phyloP scores from a whole-genome alignment of 2,329 filamentous ascomycete genomes.

The Colletotrichum sp. region DNA sequence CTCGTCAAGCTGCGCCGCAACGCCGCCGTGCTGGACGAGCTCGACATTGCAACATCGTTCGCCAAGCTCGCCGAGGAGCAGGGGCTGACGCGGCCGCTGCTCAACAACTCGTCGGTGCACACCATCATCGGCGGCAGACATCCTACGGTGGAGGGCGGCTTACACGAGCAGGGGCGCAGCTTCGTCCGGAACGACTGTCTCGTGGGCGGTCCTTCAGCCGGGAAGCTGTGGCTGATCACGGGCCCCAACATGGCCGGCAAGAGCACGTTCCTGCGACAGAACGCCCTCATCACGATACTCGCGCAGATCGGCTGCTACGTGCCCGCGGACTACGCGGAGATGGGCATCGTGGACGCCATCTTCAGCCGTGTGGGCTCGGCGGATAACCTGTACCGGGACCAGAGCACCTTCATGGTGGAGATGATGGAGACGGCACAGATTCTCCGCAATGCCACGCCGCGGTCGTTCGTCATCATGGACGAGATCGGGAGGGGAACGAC shows the following conservation, averaged over 20 bases:
- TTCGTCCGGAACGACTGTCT: constrained; percentile 90
- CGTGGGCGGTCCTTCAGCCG: constrained; percentile 70
- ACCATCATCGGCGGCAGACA: constrained; percentile 87
- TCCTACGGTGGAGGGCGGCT: constrained; percentile 86
- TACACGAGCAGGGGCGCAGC: constrained; percentile 77
- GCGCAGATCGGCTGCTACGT: constrained; percentile 94
- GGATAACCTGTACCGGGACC: constrained; percentile 92
- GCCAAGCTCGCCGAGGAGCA: constrained; percentile 80
- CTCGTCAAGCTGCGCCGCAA: constrained; percentile 88
- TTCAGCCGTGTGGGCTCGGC: constrained; percentile 94
- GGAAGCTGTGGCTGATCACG: constrained; percentile 71
- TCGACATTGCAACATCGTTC: constrained; percentile 89
- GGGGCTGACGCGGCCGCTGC: constrained; percentile 72
- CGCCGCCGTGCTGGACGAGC: constrained; percentile 88
- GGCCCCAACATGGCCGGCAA: constrained; percentile 99
- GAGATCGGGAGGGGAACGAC: constrained; percentile 96
- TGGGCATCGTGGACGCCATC: constrained; percentile 94
- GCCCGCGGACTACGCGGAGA: constrained; percentile 82
- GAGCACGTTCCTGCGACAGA: constrained; percentile 93
- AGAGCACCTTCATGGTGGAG: constrained; percentile 99
- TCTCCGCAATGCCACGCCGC: constrained; percentile 79
- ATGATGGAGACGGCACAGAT: constrained; percentile 97
- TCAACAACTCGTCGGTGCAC: constrained; percentile 71
- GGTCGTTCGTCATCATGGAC: constrained; percentile 97
- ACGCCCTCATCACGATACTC: constrained; percentile 91